A percentile compares a stretch with the other conserved stretches of the same genome.
These are phyloP conservation scores for Tetrapisispora taiwanensis DNA, from an alignment of 805 yeast genomes.

Conservation along the genomic window DNA sequence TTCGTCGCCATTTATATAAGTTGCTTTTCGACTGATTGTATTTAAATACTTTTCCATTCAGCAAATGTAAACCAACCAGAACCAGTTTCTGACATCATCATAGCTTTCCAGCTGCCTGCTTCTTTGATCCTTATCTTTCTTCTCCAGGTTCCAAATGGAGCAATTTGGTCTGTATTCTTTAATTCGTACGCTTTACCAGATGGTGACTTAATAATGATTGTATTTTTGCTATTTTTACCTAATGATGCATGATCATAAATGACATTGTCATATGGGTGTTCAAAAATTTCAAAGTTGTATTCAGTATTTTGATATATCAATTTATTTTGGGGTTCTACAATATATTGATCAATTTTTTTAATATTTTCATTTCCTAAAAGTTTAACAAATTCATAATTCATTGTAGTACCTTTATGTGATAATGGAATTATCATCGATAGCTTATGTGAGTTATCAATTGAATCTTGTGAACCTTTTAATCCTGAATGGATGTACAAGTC, in stretches of 20 bases:
- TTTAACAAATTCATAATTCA: constrained; percentile 56
- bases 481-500: constrained; percentile 69
- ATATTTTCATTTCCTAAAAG: constrained; percentile 63
- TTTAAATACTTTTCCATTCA: constrained; percentile 63
- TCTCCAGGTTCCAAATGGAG: constrained; percentile 49
- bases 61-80: constrained; percentile 81
- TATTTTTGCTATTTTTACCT: constrained; percentile 33
- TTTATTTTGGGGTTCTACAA: constrained; percentile 74
- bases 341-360: constrained; percentile 64
- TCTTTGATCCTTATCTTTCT: constrained; percentile 55
- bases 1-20: no score
- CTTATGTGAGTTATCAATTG: constrained; percentile 52
- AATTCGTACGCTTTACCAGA: constrained; percentile 66
- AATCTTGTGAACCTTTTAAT: constrained; percentile 46
- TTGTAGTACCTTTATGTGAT: constrained; percentile 54
- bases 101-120: constrained; percentile 72
- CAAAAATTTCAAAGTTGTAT: constrained; percentile 55
- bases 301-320: constrained; percentile 45
- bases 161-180: constrained; percentile 37
- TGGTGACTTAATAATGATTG: constrained; percentile 73
- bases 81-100: constrained; percentile 68
- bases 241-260: constrained; percentile 17
- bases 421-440: constrained; percentile 66
- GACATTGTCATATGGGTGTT: constrained; percentile 49
- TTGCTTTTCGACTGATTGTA: no score